Evolutionary conservation across 257 asterid genomes (phyloP).

Genomic region (Cynanchum wilfordii): DNA sequence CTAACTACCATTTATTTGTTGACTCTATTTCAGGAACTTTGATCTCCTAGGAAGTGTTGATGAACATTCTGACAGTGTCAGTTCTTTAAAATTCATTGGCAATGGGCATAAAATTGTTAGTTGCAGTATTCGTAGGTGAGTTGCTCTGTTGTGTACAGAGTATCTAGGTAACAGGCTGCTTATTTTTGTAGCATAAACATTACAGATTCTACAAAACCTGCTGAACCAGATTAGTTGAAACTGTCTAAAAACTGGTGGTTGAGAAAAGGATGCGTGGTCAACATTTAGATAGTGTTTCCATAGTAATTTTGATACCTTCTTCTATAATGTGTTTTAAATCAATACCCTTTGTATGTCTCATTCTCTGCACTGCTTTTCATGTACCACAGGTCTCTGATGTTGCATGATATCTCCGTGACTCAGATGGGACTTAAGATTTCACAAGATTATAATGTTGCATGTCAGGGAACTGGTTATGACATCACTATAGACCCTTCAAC

Average conservation of each 20-base stretch:
- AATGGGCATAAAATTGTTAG: slow-evolving; percentile 54
- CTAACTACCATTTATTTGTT: slow-evolving; percentile 15
- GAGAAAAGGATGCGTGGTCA: not conserved
- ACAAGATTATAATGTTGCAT: slow-evolving; percentile 31
- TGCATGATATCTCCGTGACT: slow-evolving; percentile 44
- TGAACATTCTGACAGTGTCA: slow-evolving; percentile 49
- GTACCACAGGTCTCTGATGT: slow-evolving; percentile 44
- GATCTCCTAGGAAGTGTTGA: slow-evolving; percentile 46
- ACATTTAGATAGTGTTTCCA: not conserved
- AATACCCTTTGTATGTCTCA: not conserved
- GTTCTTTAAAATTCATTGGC: slow-evolving; percentile 42
- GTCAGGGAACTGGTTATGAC: slow-evolving; percentile 39
- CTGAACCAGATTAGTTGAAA: not conserved
- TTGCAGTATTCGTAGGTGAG: slow-evolving; percentile 55
- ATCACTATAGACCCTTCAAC: slow-evolving; percentile 38
- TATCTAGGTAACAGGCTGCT: not conserved
- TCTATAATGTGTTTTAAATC: not conserved
- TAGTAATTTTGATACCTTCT: not conserved
- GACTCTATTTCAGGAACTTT: slow-evolving; percentile 39
- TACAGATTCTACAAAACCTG: not conserved
- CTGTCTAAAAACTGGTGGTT: not conserved
- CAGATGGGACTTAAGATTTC: slow-evolving; percentile 39
- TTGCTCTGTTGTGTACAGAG: slow-evolving; percentile 2
- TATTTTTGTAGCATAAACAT: not conserved
- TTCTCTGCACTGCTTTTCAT: not conserved